These are phyloP conservation scores for Cafeteria roenbergensis DNA, from an alignment of 108 stramenopile genomes.

Conservation along the genomic window DNA sequence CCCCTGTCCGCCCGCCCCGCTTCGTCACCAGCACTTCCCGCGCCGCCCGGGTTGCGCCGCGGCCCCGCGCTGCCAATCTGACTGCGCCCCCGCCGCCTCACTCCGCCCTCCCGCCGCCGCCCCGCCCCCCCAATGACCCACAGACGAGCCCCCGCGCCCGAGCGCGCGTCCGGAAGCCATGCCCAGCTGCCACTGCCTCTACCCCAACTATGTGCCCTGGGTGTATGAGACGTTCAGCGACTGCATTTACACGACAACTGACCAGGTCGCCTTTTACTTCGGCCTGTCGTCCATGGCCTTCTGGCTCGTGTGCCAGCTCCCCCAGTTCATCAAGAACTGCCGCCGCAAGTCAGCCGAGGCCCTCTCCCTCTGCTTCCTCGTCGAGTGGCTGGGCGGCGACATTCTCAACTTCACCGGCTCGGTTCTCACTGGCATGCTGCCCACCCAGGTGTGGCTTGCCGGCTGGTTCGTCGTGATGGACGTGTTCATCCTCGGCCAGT, in stretches of 20 bases:
- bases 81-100: too few species aligned
- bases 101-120: too few species aligned
- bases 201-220: too few species aligned
- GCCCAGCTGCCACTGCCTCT: too few species aligned
- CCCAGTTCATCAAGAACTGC: slow-evolving; percentile 17
- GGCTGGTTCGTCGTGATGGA: slow-evolving; percentile 3
- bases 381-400: slow-evolving; percentile 23
- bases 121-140: too few species aligned
- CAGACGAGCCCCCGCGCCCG: too few species aligned
- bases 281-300: slow-evolving; percentile 12
- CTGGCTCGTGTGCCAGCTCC: slow-evolving; percentile 21
- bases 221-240: slow-evolving; percentile 5
- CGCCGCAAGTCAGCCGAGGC: slow-evolving; percentile 6
- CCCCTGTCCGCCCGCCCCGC: too few species aligned
- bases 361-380: slow-evolving; percentile 16
- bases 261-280: slow-evolving; percentile 13
- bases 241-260: slow-evolving; percentile 7
- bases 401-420: slow-evolving; percentile 8
- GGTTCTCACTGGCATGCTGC: slow-evolving; percentile 8
- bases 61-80: too few species aligned
- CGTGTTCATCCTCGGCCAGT: slow-evolving; percentile 6
- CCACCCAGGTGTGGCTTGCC: slow-evolving; percentile 2
- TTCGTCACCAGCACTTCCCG: too few species aligned
- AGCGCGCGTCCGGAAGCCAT: too few species aligned
- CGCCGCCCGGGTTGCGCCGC: too few species aligned